These are phyloP conservation scores for Solanum megistacrolobum DNA, from an alignment of 257 asterid genomes.

Conservation along the genomic window DNA sequence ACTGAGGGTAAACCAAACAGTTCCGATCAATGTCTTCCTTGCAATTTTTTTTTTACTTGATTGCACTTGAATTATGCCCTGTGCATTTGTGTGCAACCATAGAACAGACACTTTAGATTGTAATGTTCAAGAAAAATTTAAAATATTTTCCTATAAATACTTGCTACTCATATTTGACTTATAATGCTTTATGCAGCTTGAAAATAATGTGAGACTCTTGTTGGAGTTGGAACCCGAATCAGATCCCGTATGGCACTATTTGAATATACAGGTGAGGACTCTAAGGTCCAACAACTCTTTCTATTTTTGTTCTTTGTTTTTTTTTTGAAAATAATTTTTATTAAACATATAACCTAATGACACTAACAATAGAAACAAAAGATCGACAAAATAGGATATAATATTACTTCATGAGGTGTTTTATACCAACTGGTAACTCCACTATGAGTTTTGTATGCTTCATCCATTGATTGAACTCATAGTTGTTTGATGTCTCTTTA, in stretches of 20 bases:
- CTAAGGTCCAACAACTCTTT: not conserved
- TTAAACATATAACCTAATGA: not conserved
- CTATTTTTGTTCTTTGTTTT: not conserved
- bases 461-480: not conserved
- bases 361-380: not conserved
- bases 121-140: not conserved
- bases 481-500: not conserved
- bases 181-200: constrained; percentile 69
- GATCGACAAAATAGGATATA: not conserved
- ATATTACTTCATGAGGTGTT: not conserved
- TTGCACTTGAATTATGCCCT: not conserved
- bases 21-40: not conserved
- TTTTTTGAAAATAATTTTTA: not conserved
- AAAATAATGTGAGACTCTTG: constrained; percentile 81
- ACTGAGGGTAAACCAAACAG: not conserved
- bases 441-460: not conserved
- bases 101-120: not conserved
- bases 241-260: constrained; percentile 95
- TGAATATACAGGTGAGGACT: constrained; percentile 69
- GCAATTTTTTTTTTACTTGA: not conserved
- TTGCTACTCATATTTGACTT: not conserved
- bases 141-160: not conserved
- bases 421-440: not conserved
- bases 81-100: not conserved
- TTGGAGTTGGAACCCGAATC: constrained; percentile 97